Evolutionary conservation across 306 rosid genomes (phyloP), one percentile per base, ranked within the genome.

Genomic region (Cicer cuneatum): DNA sequence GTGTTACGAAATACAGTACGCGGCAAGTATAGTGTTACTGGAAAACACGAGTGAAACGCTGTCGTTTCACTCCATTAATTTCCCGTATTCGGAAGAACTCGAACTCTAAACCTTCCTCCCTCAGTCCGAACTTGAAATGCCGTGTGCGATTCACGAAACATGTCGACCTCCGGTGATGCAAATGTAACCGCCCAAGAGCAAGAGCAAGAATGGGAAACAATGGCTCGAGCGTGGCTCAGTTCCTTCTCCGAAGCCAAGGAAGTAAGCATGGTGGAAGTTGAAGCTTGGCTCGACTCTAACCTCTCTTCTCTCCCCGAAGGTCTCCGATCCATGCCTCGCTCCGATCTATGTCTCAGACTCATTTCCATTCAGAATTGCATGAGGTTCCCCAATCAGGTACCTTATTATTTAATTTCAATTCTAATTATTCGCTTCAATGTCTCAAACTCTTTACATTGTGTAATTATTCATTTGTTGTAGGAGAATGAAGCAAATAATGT

Each of bases 201-300:
- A 10, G 90, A 88, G 12, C 80, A 73, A 8, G 99, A 92, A 82
- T 92, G 97, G 96, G 99, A 86, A 53, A 90, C 88, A 9, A 94
- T 94, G 99, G 99, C 99, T 11, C 93, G 88, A 13, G 97, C 99
- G 29, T 94, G 99, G 99, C 85, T 92, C 43, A 71, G 82, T 56
- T 92, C 92, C 7, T 94, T 94, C 69, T 88, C 97, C 0, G 97
- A 88, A 53, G 87, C 96, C 41, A 92, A 85, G 69, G 97, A 90
- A 42, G 94, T 90, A 11, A 85, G 83, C 81, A 86, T 89, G 90
- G 80, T 64, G 24, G 97, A 94, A 76, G 97, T 94, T 12, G 97
- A 94, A 81, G 87, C 96, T 2, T 94, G 98, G 97, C 81, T 94
- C 60, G 97, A 91, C 57, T 75, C 95, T 65, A 94, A 94, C 74